Base-by-base conservation (phyloP, 148 eudicot species). In the Nyssa sinensis region DNA sequence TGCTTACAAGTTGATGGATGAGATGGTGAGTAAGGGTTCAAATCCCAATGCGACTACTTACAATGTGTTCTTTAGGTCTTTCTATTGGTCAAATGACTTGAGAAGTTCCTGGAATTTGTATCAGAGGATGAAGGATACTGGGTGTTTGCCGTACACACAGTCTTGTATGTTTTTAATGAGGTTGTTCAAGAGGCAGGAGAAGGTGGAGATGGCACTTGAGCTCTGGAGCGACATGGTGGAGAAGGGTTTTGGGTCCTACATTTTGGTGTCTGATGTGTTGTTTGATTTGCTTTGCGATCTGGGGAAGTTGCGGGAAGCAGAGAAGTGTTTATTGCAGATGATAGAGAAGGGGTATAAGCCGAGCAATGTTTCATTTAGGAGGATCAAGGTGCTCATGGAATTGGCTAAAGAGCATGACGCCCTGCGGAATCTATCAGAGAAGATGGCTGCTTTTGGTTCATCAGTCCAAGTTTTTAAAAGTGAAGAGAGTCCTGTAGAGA, bases 351-450 rank as follows among this genome's bases (percentile, higher is more conserved):
- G 98, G 31, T 93, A 88, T 57, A 91, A 79, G 78, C 95, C 98
- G 2, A 94, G 98, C 78, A 84, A 76, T 80, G 89, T 90, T 13
- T 81, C 95, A 0, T 94, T 84, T 69, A 88, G 80, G 84, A 90
- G 98, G 83, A 90, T 94, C 71, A 94, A 90, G 82, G 95, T 94
- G 80, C 92, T 94, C 16, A 86, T 94, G 97, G 98, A 91, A 76
- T 76, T 91, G 81, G 93, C 97, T 35, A 90, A 91, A 21, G 87
- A 74, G 79, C 81, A 88, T 31, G 92, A 88, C n/a, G 77, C 67
- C 0, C 62, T 94, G n/a, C 49, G 47, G 75, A 82, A 76, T 71
- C 74, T 94, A 71, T 74, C 88, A 0, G 86, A 87, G 51, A 90
- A 86, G 81, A 86, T 94, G 93, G 81, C 84, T 44, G 58, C 79